Percentiles rank a stretch among this genome's conserved stretches.
Conservation (phyloP, 495 filamentous ascomycete species). For the Trypethelium eluteriae region DNA sequence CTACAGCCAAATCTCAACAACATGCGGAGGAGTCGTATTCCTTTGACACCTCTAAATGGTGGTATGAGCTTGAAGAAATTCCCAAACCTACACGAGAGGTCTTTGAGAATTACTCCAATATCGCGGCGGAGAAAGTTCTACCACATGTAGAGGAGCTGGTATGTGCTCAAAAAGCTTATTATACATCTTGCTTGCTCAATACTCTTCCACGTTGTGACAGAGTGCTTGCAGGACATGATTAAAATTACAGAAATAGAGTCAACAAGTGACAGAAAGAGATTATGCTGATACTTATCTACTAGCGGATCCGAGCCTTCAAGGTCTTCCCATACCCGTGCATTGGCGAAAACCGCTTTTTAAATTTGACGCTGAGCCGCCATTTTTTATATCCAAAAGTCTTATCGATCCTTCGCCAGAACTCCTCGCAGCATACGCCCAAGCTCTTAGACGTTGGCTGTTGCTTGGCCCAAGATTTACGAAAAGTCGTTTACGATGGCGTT, state of each 20-base stretch:
- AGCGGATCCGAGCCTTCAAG: slow-evolving; percentile 22
- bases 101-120: background rate
- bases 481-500: slow-evolving; percentile 29
- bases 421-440: background rate
- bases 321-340: slow-evolving; percentile 27
- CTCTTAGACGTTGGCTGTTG: slow-evolving; percentile 38
- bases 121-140: background rate
- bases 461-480: slow-evolving; percentile 34
- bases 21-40: background rate
- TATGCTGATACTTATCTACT: slow-evolving; percentile 1
- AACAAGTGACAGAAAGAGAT: no score
- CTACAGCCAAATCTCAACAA: background rate
- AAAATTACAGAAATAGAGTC: no score
- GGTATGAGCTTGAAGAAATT: background rate
- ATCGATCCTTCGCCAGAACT: slow-evolving; percentile 19
- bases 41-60: background rate
- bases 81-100: background rate
- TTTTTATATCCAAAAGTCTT: slow-evolving; percentile 16
- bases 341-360: slow-evolving; percentile 10
- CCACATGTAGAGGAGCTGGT: background rate
- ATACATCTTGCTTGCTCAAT: background rate
- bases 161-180: background rate
- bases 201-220: no score
- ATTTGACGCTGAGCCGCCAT: background rate
- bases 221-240: no score